These are phyloP conservation scores for Haberlea rhodopensis DNA, from an alignment of 257 asterid genomes.

Conservation along the genomic window DNA sequence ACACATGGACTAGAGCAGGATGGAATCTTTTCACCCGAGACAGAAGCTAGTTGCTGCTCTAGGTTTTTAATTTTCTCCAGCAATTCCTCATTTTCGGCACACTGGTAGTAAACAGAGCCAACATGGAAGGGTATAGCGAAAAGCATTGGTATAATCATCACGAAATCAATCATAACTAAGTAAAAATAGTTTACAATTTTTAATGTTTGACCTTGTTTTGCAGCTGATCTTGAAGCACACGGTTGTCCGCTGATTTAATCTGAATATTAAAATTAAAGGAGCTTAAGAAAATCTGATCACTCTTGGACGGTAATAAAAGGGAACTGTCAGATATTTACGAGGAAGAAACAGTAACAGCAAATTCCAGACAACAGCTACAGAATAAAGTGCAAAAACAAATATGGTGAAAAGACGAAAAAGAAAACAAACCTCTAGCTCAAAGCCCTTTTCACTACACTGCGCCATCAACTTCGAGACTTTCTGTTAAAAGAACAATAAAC, in stretches of 20 bases:
- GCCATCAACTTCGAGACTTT: conserved; percentile 70
- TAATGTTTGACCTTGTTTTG: conserved; percentile 62
- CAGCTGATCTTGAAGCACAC: conserved; percentile 92
- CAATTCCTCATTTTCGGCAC: conserved; percentile 71
- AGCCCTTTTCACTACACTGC: conserved; percentile 81
- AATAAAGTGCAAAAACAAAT: conserved; percentile 4
- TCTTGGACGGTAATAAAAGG: conserved; percentile 3
- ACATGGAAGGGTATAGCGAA: conserved; percentile 13
- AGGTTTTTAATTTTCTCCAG: conserved; percentile 51
- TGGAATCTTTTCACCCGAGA: conserved; percentile 40
- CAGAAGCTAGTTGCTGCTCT: conserved; percentile 69
- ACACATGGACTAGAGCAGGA: conserved; percentile 40
- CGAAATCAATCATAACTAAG: background rate
- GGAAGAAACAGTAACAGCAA: conserved; percentile 11
- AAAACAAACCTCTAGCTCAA: conserved; percentile 84
- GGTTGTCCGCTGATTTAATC: conserved; percentile 93
- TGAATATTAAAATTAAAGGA: conserved; percentile 41
- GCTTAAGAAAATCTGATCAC: conserved; percentile 29
- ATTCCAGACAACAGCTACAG: conserved; percentile 22
- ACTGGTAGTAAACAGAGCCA: conserved; percentile 44
- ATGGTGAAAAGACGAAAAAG: conserved; percentile 16
- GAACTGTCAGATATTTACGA: background rate
- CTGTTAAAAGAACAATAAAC: conserved; percentile 44
- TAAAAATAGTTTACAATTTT: background rate
- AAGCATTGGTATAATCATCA: conserved; percentile 18